Percentiles rank a stretch among this genome's conserved stretches.
These are phyloP conservation scores for Suillus spraguei DNA, from an alignment of 768 basidiomycete genomes.

Conservation along the genomic window DNA sequence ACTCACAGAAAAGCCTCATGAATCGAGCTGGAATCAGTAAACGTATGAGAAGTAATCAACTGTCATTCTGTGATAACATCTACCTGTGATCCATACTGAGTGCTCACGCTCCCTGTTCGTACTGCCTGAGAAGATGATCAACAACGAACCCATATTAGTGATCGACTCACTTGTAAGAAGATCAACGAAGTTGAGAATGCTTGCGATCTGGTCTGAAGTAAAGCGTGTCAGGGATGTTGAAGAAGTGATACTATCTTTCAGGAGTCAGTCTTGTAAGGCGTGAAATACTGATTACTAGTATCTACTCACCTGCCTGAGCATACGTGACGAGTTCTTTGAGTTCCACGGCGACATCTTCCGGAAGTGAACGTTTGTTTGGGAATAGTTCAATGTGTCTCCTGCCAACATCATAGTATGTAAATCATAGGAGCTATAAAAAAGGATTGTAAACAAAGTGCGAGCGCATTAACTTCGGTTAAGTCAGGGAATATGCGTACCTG, in stretches of 20 bases:
- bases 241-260: constrained; percentile 41
- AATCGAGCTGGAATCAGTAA: constrained; percentile 35
- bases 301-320: constrained; percentile 12
- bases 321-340: constrained; percentile 10
- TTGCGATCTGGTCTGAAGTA: constrained; percentile 35
- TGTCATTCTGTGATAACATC: not conserved
- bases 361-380: constrained; percentile 24
- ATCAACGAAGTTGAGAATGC: constrained; percentile 34
- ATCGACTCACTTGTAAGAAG: constrained; percentile 33
- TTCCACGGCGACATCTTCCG: constrained; percentile 1
- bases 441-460: not conserved
- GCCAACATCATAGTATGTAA: not conserved
- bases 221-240: constrained; percentile 40
- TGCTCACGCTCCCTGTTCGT: not conserved
- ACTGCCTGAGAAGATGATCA: not conserved
- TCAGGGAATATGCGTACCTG: not conserved
- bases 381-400: constrained; percentile 10
- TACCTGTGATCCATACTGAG: constrained; percentile 10
- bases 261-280: not conserved
- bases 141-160: not conserved
- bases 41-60: not conserved
- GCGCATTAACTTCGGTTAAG: not conserved
- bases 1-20: constrained; percentile 44
- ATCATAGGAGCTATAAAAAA: too few species aligned
- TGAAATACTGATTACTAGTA: too few species aligned